These are phyloP conservation scores for Postia placenta DNA, from an alignment of 768 basidiomycete genomes.

Conservation along the genomic window DNA sequence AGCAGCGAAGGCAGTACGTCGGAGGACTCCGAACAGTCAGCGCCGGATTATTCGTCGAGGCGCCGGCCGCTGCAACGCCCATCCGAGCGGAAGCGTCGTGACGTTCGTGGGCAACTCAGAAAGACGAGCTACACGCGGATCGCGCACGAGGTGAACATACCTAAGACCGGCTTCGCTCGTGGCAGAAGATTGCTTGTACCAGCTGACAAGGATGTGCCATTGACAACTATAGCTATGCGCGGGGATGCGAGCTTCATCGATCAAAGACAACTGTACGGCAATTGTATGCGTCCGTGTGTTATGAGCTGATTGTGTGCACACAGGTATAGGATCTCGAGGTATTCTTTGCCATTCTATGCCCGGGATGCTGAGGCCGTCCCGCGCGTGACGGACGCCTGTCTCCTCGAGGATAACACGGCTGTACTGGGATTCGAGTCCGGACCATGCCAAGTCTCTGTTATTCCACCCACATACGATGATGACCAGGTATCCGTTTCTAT, in stretches of 20 bases:
- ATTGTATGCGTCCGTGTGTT: neutral
- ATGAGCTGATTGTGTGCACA: slow-evolving; percentile 6
- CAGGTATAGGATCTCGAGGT: slow-evolving; percentile 13
- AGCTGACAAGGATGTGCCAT: slow-evolving; percentile 8
- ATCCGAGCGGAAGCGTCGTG: neutral
- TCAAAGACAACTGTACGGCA: slow-evolving; percentile 15
- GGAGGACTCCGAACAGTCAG: neutral
- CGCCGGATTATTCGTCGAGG: neutral
- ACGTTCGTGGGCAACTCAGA: neutral
- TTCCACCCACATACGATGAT: slow-evolving; percentile 23
- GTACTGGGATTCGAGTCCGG: slow-evolving; percentile 38
- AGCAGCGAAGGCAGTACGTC: neutral
- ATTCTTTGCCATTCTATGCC: slow-evolving; percentile 13
- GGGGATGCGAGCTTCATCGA: slow-evolving; percentile 25
- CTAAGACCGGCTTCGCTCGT: slow-evolving; percentile 18
- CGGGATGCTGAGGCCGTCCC: slow-evolving; percentile 18
- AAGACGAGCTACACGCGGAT: neutral
- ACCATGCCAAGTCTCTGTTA: slow-evolving; percentile 35
- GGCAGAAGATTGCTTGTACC: slow-evolving; percentile 22
- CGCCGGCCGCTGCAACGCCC: neutral
- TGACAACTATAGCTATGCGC: slow-evolving; percentile 22
- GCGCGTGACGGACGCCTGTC: slow-evolving; percentile 42
- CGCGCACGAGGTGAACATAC: slow-evolving; percentile 14
- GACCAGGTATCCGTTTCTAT: slow-evolving; percentile 14
- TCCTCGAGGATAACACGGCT: slow-evolving; percentile 31